Conservation (phyloP, 2,329 filamentous ascomycete genomes). For the Cordyceps cateniannulata region DNA sequence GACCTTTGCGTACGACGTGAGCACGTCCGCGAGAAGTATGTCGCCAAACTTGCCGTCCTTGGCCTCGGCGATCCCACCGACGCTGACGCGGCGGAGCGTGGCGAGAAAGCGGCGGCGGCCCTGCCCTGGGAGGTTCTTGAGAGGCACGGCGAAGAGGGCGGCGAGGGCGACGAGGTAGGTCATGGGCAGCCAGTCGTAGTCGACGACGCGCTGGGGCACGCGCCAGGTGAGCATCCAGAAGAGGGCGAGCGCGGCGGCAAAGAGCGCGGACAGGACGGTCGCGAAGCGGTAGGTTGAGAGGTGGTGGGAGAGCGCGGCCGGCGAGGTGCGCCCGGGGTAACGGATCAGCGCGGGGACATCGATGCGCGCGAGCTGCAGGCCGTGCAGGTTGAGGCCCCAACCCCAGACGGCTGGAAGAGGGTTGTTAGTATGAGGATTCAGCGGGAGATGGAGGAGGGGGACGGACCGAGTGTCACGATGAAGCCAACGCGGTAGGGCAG, state of each 20-base stretch:
- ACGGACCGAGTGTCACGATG: constrained; percentile 73
- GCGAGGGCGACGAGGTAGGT: constrained; percentile 69
- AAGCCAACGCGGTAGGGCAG: constrained; percentile 85
- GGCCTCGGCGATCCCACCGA: constrained; percentile 81
- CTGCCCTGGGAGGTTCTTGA: constrained; percentile 58
- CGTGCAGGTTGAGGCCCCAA: constrained; percentile 89
- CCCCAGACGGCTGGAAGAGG: constrained; percentile 74
- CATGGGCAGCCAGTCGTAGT: constrained; percentile 82
- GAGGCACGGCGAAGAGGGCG: constrained; percentile 64
- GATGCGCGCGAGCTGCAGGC: constrained; percentile 72
- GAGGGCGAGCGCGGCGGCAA: constrained; percentile 63
- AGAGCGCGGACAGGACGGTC: constrained; percentile 64
- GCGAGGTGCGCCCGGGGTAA: constrained; percentile 69
- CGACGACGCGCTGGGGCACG: constrained; percentile 60
- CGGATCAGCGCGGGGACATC: constrained; percentile 81
- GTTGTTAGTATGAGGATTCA: not conserved
- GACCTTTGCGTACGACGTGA: constrained; percentile 92
- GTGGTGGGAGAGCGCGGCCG: constrained; percentile 68
- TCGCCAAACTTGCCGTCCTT: constrained; percentile 93
- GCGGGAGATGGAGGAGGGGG: not conserved
- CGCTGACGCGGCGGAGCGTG: constrained; percentile 68
- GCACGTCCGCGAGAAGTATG: constrained; percentile 83
- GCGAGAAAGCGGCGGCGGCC: constrained; percentile 71
- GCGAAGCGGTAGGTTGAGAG: constrained; percentile 82
- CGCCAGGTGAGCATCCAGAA: constrained; percentile 82